Evolutionary conservation across 192 early-diverging fungal genomes (phyloP).

Genomic region (Coemansia sp.): DNA sequence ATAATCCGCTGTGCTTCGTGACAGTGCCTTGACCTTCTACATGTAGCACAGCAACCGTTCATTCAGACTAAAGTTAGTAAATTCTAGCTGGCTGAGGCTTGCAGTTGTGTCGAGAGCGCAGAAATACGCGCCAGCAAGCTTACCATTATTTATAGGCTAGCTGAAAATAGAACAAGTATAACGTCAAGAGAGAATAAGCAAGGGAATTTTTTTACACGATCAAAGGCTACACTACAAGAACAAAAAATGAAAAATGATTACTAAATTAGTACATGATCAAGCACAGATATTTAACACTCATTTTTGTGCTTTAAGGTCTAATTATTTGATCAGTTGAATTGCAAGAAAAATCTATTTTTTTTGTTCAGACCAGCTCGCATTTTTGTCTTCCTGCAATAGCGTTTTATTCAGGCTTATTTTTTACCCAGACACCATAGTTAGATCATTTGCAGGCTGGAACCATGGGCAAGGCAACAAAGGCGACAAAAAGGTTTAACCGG

Average conservation of each 20-base stretch:
- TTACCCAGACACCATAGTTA: not conserved
- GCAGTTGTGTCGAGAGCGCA: too few species aligned
- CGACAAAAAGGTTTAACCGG: conserved; percentile 77
- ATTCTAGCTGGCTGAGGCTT: too few species aligned
- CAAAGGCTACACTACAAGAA: not conserved
- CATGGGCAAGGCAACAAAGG: conserved; percentile 60
- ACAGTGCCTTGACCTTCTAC: conserved; percentile 95
- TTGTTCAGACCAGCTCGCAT: not conserved
- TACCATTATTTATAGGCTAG: conserved; percentile 5
- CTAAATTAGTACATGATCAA: too few species aligned
- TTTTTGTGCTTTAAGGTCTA: not conserved
- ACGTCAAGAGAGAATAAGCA: not conserved
- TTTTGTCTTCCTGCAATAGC: not conserved
- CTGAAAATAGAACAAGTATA: conserved; percentile 9
- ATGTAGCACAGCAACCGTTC: not conserved
- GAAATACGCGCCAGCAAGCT: not conserved
- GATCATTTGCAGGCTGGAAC: not conserved
- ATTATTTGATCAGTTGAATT: not conserved
- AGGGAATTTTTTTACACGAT: not conserved
- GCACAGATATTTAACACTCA: too few species aligned
- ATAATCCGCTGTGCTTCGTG: conserved; percentile 74
- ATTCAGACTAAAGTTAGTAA: too few species aligned
- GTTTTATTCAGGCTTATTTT: conserved; percentile 7
- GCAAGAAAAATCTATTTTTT: conserved; percentile 1
- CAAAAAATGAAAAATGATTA: too few species aligned